Percentiles rank a stretch among this genome's conserved stretches.
These are phyloP conservation scores for Berkeleyomyces basicola DNA, from an alignment of 2,329 filamentous ascomycete genomes.

Conservation along the genomic window DNA sequence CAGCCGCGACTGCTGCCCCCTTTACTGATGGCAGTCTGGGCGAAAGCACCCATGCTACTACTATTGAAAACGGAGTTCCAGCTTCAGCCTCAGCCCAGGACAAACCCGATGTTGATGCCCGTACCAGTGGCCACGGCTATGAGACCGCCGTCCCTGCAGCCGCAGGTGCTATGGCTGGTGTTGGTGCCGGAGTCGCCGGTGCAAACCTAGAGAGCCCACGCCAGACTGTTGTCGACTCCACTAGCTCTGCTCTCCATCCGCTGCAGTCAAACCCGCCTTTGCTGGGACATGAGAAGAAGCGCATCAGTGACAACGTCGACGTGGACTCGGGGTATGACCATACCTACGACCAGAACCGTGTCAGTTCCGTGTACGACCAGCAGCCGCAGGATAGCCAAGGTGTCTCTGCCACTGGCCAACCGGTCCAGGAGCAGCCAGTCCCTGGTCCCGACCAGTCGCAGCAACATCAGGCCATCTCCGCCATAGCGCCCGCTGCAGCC, in stretches of 20 bases:
- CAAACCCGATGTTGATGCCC: neutral
- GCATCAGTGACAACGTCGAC: neutral
- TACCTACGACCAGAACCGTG: neutral
- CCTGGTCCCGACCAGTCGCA: neutral
- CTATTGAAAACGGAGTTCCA: neutral
- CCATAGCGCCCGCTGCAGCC: neutral
- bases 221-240: neutral
- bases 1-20: neutral
- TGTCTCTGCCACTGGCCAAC: neutral
- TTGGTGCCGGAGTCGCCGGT: neutral
- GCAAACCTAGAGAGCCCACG: neutral
- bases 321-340: neutral
- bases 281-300: neutral
- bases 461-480: neutral
- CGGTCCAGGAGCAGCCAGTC: neutral
- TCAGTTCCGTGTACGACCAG: neutral
- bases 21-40: neutral
- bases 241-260: neutral
- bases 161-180: neutral
- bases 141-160: neutral
- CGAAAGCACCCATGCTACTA: conserved; percentile 2
- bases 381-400: neutral
- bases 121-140: neutral
- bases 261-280: conserved; percentile 9
- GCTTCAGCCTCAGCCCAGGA: neutral